Percentiles rank a stretch among this genome's conserved stretches.
These are phyloP conservation scores for Arachnopeziza araneosa DNA, from an alignment of 2,329 filamentous ascomycete genomes.

Conservation along the genomic window DNA sequence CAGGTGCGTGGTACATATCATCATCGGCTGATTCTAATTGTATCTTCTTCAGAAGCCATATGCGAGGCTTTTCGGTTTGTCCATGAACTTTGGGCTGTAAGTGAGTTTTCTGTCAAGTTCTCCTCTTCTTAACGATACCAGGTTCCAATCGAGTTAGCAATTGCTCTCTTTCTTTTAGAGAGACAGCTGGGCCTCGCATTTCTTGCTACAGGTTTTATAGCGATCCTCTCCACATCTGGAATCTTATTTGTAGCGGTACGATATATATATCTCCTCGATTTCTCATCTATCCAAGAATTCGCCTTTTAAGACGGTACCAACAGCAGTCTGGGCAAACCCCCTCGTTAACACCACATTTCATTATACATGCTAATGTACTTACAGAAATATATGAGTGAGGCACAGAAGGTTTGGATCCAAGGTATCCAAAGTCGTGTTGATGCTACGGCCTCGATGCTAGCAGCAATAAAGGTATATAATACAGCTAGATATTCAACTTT, in stretches of 20 bases:
- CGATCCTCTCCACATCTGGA: slow-evolving; percentile 24
- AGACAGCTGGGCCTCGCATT: slow-evolving; percentile 27
- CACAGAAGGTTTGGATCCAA: slow-evolving; percentile 29
- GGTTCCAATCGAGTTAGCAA: slow-evolving; percentile 21
- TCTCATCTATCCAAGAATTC: too few relatives aligned
- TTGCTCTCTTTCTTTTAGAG: slow-evolving; percentile 27
- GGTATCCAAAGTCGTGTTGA: slow-evolving; percentile 30
- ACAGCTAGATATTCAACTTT: slow-evolving; percentile 21
- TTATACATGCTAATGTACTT: slow-evolving; percentile 6
- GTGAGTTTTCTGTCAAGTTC: too few relatives aligned
- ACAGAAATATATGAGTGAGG: slow-evolving; percentile 21
- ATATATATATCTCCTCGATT: too few relatives aligned
- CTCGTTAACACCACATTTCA: too few relatives aligned
- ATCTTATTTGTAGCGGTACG: too few relatives aligned
- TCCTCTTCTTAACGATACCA: too few relatives aligned
- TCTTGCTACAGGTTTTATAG: slow-evolving; percentile 17
- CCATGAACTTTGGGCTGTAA: slow-evolving; percentile 29
- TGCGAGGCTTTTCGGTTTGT: slow-evolving; percentile 26
- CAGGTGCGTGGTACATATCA: slow-evolving; percentile 3
- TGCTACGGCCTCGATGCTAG: slow-evolving; percentile 27
- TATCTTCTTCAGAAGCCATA: slow-evolving; percentile 16
- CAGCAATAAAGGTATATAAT: slow-evolving; percentile 10
- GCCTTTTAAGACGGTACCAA: too few relatives aligned
- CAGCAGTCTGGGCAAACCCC: too few relatives aligned
- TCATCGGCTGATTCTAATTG: background rate